These are phyloP conservation scores for Plantago lanceolata DNA, from an alignment of 305 asterid genomes.

Conservation along the genomic window DNA sequence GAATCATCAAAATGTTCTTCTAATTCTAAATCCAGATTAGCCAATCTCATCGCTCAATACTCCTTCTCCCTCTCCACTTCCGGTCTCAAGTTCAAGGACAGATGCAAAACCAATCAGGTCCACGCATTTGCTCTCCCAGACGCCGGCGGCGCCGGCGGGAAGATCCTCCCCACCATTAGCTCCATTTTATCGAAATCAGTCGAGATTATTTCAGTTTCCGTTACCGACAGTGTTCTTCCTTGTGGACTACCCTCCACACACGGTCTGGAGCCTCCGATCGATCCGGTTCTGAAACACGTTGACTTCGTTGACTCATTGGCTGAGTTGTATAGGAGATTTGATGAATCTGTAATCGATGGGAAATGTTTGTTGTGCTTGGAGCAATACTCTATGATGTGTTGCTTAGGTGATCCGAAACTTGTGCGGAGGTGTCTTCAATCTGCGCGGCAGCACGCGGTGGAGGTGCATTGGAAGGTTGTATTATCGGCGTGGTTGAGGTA, in stretches of 20 bases:
- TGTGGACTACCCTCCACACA: constrained; percentile 43
- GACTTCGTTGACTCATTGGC: constrained; percentile 49
- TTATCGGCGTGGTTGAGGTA: constrained; percentile 62
- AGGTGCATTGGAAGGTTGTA: constrained; percentile 49
- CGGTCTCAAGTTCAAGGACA: constrained; percentile 48
- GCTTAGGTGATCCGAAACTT: constrained; percentile 48
- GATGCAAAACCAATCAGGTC: constrained; percentile 48
- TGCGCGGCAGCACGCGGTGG: constrained; percentile 45
- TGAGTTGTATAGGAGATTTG: constrained; percentile 29
- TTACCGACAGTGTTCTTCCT: constrained; percentile 36
- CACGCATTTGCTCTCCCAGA: constrained; percentile 43
- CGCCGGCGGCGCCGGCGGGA: constrained; percentile 22
- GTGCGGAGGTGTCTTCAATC: constrained; percentile 44
- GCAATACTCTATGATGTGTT: constrained; percentile 35
- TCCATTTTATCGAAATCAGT: not conserved
- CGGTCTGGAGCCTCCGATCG: constrained; percentile 39
- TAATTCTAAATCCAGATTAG: constrained; percentile 44
- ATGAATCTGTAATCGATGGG: constrained; percentile 23
- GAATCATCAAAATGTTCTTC: constrained; percentile 28
- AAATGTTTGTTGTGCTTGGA: constrained; percentile 37
- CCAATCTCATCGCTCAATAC: constrained; percentile 42
- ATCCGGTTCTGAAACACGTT: constrained; percentile 40
- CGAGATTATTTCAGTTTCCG: constrained; percentile 22
- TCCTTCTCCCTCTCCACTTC: constrained; percentile 27
- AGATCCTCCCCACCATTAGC: constrained; percentile 12